Conservation (phyloP, 345 rosid genomes). For the Bruguiera gymnorhiza region DNA sequence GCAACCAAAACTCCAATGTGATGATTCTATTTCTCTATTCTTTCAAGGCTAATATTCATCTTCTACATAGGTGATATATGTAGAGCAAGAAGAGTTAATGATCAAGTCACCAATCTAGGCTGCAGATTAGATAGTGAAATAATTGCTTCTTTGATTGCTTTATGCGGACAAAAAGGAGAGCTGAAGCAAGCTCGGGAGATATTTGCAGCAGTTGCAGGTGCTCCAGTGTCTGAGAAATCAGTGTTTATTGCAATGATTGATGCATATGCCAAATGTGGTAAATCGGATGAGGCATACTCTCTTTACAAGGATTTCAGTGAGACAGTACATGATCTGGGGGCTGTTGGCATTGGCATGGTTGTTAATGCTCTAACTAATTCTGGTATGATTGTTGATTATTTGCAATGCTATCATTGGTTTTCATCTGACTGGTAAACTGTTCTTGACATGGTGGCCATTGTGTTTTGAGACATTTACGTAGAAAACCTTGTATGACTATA, state of each 20-base stretch:
- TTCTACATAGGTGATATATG: slow-evolving; percentile 47
- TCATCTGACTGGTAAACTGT: neutral
- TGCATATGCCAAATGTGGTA: slow-evolving; percentile 58
- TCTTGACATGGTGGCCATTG: neutral
- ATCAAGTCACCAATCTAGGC: slow-evolving; percentile 42
- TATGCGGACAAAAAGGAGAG: slow-evolving; percentile 51
- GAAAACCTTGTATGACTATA: no score
- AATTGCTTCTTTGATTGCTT: slow-evolving; percentile 48
- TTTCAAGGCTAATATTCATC: slow-evolving; percentile 13
- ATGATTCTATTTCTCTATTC: neutral
- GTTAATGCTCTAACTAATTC: slow-evolving; percentile 64
- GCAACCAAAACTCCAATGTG: neutral
- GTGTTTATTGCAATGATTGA: slow-evolving; percentile 59
- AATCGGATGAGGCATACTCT: slow-evolving; percentile 52
- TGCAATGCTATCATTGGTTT: neutral
- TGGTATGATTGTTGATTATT: slow-evolving; percentile 42
- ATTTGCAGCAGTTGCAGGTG: slow-evolving; percentile 44
- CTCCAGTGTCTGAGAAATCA: slow-evolving; percentile 37
- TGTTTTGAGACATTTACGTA: no score
- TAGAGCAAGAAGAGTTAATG: slow-evolving; percentile 42
- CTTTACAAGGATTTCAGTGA: slow-evolving; percentile 50
- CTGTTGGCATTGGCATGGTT: slow-evolving; percentile 59
- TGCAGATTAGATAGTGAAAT: slow-evolving; percentile 47
- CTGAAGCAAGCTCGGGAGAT: slow-evolving; percentile 51
- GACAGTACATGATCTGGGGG: slow-evolving; percentile 41